A percentile compares a stretch with the other conserved stretches of the same genome.
phyloP scores from a whole-genome alignment of 768 basidiomycete genomes.

The Clavaria fumosa region DNA sequence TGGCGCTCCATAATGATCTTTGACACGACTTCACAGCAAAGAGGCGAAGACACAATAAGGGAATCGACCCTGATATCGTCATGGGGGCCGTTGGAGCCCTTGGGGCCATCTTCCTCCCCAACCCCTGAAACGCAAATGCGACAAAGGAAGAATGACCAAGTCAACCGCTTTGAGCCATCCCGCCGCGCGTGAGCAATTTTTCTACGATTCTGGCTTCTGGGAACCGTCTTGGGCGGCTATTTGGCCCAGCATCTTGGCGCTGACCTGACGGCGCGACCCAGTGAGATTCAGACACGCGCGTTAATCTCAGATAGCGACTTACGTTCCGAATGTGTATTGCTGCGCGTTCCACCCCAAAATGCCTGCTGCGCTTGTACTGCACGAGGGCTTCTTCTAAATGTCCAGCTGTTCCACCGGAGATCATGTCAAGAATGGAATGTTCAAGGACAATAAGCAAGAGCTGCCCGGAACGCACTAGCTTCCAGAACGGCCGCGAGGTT shows the following conservation, averaged over 20 bases:
- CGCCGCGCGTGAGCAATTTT: not conserved
- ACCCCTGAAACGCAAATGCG: not conserved
- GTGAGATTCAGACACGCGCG: slow-evolving; percentile 7
- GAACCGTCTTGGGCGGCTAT: too few relatives aligned
- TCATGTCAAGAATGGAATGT: slow-evolving; percentile 13
- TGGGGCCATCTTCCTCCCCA: too few relatives aligned
- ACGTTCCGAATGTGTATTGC: slow-evolving; percentile 76
- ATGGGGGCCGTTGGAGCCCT: too few relatives aligned
- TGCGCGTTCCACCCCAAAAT: slow-evolving; percentile 69
- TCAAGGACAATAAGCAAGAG: slow-evolving; percentile 11
- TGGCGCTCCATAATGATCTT: too few relatives aligned
- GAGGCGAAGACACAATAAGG: too few relatives aligned
- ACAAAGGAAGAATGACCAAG: not conserved
- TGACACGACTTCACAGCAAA: too few relatives aligned
- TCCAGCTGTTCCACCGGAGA: slow-evolving; percentile 36
- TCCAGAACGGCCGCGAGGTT: slow-evolving; percentile 84
- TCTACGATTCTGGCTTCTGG: not conserved
- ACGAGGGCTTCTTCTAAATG: slow-evolving; percentile 66
- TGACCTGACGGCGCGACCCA: slow-evolving; percentile 34
- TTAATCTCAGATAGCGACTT: slow-evolving; percentile 9
- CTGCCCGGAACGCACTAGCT: slow-evolving; percentile 44
- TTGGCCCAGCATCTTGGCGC: slow-evolving; percentile 64
- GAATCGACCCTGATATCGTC: too few relatives aligned
- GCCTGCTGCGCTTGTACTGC: slow-evolving; percentile 68
- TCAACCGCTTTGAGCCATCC: too few relatives aligned